These are phyloP conservation scores for Lipomyces yarrowii DNA, from an alignment of 1,139 yeast genomes.

Conservation along the genomic window DNA sequence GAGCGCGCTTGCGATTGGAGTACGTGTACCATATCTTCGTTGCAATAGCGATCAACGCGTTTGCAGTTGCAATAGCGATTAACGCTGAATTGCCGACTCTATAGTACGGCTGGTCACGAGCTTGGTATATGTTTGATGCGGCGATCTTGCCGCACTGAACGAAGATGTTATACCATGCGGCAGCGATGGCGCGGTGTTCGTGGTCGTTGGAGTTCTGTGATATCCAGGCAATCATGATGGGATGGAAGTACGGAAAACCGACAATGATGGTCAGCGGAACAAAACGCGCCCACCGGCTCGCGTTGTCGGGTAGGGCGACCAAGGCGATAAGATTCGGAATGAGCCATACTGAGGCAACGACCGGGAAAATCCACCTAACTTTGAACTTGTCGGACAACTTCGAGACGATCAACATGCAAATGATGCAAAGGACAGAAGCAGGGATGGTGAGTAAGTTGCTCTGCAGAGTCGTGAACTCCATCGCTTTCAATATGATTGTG, in stretches of 20 bases:
- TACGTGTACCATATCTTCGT: background rate
- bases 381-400: conserved; percentile 47
- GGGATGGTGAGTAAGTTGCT: conserved; percentile 57
- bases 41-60: background rate
- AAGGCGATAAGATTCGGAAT: conserved; percentile 39
- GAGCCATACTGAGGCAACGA: conserved; percentile 44
- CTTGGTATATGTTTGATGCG: conserved; percentile 55
- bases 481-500: conserved; percentile 48
- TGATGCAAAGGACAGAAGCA: conserved; percentile 44
- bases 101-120: conserved; percentile 59
- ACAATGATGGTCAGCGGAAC: conserved; percentile 43
- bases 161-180: conserved; percentile 63
- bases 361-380: conserved; percentile 42
- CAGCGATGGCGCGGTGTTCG: conserved; percentile 53
- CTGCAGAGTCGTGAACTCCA: conserved; percentile 52
- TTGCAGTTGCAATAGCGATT: conserved; percentile 41
- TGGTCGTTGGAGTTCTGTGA: conserved; percentile 47
- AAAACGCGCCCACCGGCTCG: conserved; percentile 50
- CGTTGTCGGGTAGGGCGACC: conserved; percentile 34
- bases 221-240: conserved; percentile 49
- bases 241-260: conserved; percentile 46
- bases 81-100: conserved; percentile 55
- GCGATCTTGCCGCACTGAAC: conserved; percentile 60
- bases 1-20: background rate
- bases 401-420: conserved; percentile 46